These are phyloP conservation scores for Davidsoniella australis DNA, from an alignment of 2,329 filamentous ascomycete species.

Conservation along the genomic window DNA sequence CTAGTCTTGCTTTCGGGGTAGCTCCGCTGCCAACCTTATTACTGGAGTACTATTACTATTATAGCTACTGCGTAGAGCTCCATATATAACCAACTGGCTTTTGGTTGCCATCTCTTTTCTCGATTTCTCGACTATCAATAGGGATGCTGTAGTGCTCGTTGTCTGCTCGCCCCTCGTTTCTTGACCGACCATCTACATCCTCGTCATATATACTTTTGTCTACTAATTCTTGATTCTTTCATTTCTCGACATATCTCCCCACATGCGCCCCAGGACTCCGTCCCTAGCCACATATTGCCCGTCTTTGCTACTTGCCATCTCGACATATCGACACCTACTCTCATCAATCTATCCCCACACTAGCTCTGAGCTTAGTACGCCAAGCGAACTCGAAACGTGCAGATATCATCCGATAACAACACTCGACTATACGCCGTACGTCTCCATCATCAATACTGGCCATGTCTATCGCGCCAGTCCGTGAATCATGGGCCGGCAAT, in stretches of 20 bases:
- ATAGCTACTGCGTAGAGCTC: too few species aligned
- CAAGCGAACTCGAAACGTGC: neutral
- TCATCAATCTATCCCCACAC: neutral
- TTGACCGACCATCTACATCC: constrained; percentile 1
- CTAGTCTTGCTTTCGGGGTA: too few species aligned
- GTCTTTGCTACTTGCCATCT: neutral
- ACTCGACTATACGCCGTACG: neutral
- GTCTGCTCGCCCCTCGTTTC: neutral
- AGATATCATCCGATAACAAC: neutral
- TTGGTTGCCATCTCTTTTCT: too few species aligned
- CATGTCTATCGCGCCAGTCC: constrained; percentile 13
- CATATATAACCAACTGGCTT: too few species aligned
- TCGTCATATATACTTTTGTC: neutral
- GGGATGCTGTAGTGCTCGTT: too few species aligned
- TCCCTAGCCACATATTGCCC: neutral
- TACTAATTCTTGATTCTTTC: neutral
- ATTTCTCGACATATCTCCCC: neutral
- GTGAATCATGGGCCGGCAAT: constrained; percentile 9
- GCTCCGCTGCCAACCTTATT: too few species aligned
- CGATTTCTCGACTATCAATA: neutral
- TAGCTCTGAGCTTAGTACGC: neutral
- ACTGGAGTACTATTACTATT: too few species aligned
- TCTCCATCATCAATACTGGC: neutral
- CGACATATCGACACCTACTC: neutral
- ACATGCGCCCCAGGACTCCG: neutral